Evolutionary conservation across 2,329 filamentous ascomycete species (phyloP).

Genomic region (Fusarium verrucosum): DNA sequence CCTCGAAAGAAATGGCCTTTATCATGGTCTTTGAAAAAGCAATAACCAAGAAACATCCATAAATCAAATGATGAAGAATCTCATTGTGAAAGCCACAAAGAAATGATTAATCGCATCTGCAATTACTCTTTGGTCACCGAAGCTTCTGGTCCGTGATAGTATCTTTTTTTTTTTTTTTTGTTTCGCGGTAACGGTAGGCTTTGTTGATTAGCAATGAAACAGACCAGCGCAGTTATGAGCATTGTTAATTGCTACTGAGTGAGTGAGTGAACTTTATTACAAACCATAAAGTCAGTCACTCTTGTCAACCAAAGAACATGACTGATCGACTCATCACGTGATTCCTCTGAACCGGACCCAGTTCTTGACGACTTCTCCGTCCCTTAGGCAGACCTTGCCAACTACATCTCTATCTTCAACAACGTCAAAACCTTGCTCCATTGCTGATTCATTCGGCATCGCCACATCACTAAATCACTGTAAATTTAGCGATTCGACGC

Average conservation of each 20-base stretch:
- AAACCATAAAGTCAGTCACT: constrained; percentile 13
- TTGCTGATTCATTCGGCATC: constrained; percentile 31
- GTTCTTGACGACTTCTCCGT: constrained; percentile 44
- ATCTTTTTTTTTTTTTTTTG: constrained; percentile 10
- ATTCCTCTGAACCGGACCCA: constrained; percentile 37
- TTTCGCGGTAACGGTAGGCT: too few relatives aligned
- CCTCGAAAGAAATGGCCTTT: too few relatives aligned
- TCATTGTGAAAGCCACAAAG: neutral
- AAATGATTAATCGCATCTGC: constrained; percentile 26
- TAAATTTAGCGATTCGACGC: constrained; percentile 22
- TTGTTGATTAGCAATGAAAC: constrained; percentile 14
- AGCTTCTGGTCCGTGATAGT: constrained; percentile 36
- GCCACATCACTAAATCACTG: constrained; percentile 22
- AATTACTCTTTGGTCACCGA: constrained; percentile 18
- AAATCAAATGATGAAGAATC: neutral
- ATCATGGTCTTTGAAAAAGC: neutral
- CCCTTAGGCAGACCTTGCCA: constrained; percentile 43
- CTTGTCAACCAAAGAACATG: constrained; percentile 16
- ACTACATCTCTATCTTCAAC: constrained; percentile 38
- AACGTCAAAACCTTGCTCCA: constrained; percentile 36
- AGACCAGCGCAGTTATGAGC: neutral
- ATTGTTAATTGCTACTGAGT: neutral
- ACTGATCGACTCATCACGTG: constrained; percentile 41
- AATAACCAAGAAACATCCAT: neutral
- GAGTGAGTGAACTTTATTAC: constrained; percentile 6